A percentile compares a stretch with the other conserved stretches of the same genome.
Evolutionary conservation across 106 monocot genomes (phyloP).

Genomic region (Dendrobium chrysotoxum): DNA sequence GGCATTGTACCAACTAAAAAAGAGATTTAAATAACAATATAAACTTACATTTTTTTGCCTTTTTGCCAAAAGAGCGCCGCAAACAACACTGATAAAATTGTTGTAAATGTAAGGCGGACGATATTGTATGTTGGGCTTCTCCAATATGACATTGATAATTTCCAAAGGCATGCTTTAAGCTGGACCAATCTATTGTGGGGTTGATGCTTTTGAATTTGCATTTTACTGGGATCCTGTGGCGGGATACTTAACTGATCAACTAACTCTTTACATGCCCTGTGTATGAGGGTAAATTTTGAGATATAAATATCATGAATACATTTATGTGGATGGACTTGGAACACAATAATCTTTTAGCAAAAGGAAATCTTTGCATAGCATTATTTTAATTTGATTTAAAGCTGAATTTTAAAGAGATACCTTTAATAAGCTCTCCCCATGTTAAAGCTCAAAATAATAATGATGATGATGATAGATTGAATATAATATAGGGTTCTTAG

Average conservation of each 20-base stretch:
- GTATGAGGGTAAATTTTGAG: not conserved
- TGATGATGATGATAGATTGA: no score
- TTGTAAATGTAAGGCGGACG: conserved; percentile 4
- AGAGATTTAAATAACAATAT: no score
- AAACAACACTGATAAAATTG: conserved; percentile 1
- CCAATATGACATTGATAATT: conserved; percentile 21
- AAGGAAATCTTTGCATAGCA: no score
- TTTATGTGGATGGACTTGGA: no score
- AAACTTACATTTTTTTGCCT: conserved; percentile 17
- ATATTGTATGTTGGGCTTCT: conserved; percentile 21
- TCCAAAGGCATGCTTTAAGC: conserved; percentile 27
- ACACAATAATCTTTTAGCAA: no score
- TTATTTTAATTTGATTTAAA: no score
- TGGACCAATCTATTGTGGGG: conserved; percentile 16
- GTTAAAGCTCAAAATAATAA: no score
- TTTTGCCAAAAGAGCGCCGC: conserved; percentile 18
- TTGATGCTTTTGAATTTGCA: conserved; percentile 6
- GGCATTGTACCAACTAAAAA: no score
- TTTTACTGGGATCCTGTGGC: not conserved
- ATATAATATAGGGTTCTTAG: no score
- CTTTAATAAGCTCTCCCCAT: no score
- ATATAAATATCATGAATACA: no score
- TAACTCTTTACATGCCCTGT: conserved; percentile 11
- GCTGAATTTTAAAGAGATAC: no score
- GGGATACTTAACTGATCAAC: conserved; percentile 17